Evolutionary conservation across 331 rosid species (phyloP).

Genomic region (Spiraea crenata): DNA sequence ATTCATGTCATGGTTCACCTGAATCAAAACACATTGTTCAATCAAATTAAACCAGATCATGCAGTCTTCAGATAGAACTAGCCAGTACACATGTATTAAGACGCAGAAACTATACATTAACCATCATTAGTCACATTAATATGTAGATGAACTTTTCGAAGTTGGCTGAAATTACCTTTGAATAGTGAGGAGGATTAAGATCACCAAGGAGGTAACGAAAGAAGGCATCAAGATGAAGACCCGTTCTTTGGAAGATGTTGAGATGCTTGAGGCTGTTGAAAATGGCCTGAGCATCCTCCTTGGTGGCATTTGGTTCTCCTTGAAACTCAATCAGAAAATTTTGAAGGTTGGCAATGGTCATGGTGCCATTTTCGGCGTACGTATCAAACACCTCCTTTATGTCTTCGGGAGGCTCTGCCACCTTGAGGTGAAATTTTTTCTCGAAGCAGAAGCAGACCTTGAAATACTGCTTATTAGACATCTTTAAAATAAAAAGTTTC

Average conservation of each 20-base stretch:
- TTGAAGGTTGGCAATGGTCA: constrained; percentile 49
- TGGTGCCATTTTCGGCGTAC: constrained; percentile 49
- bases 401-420: constrained; percentile 58
- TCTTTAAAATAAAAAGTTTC: neutral
- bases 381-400: constrained; percentile 22
- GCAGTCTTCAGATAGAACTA: neutral
- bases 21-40: neutral
- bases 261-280: constrained; percentile 51
- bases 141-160: neutral
- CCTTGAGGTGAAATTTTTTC: constrained; percentile 44
- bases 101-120: too few relatives aligned
- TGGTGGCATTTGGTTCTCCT: constrained; percentile 41
- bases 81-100: too few relatives aligned
- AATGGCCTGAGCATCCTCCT: constrained; percentile 46
- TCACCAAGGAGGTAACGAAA: constrained; percentile 59
- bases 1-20: constrained; percentile 76
- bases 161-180: constrained; percentile 32
- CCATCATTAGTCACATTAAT: too few relatives aligned
- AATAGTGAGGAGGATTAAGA: constrained; percentile 42
- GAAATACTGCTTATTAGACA: constrained; percentile 40
- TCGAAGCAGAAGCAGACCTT: constrained; percentile 64
- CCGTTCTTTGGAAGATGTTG: constrained; percentile 56
- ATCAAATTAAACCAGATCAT: neutral
- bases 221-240: constrained; percentile 62
- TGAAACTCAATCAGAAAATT: constrained; percentile 45